Base-by-base conservation (phyloP, 306 rosid genomes). In the Castanea sativa region DNA sequence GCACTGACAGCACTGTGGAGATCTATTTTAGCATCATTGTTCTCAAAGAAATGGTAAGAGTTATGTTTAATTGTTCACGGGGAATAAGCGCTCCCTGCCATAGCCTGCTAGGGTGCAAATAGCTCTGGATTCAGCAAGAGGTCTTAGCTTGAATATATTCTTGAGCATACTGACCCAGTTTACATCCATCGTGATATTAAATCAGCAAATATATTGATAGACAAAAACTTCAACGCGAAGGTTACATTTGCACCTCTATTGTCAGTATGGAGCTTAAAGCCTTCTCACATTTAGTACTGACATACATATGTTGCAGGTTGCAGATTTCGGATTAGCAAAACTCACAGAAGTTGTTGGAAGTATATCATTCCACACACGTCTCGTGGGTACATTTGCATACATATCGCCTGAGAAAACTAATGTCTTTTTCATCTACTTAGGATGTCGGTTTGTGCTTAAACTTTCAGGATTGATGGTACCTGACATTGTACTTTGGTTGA, bases 71-170 rank as follows among this genome's bases (percentile, higher is more conserved):
- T 64, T 60, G 76, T 78, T 74, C 23, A 78, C 83, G 91, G 98
- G 78, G 83, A 86, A 38, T 38, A 38, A 89, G 81, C 92, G 93
- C 56, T 94, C 97, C 3, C 57, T 95, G 64, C 85, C 96, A 58
- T 95, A 98, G 99, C 79, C 96, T 82, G 80, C 84, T 45, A 88
- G 98, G 76, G 96, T 95, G 78, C 99, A 93, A 84, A 90, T 95
- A 82, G 98, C 98, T 43, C 79, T 95, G 83, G 99, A 95, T 87
- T 95, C 99, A 25, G 98, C 99, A 25, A 87, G 98, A 87, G 99
- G 99, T 68, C 97, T 95, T 38, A 25, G 27, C 27, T 25, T 25
- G 99, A 95, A 83, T 93, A 93, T 84, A 91, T 95, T 85, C 98
- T 93, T 25, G 98, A 95, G 87, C 98, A 95, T 82, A 93, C 98